phyloP scores from a whole-genome alignment of 2,329 filamentous ascomycete genomes.

The Laburnicola sp. region DNA sequence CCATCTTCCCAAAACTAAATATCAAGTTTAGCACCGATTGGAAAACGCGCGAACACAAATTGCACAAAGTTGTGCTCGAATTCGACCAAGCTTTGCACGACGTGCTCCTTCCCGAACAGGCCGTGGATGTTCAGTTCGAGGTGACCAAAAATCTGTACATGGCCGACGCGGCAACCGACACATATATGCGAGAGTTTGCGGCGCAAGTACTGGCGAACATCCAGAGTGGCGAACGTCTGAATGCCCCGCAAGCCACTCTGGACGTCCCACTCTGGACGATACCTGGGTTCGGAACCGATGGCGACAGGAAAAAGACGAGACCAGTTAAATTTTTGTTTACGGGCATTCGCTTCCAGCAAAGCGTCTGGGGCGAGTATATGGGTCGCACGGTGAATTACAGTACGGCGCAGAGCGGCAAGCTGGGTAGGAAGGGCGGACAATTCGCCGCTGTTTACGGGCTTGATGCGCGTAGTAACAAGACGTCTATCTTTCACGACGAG shows the following conservation, averaged over 20 bases:
- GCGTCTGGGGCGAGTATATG: constrained; percentile 19
- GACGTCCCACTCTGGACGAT: constrained; percentile 37
- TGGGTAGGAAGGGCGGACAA: constrained; percentile 27
- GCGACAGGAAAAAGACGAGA: constrained; percentile 2
- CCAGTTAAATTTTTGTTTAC: constrained; percentile 35
- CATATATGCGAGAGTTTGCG: constrained; percentile 23
- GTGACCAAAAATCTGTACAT: constrained; percentile 21
- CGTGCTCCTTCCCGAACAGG: constrained; percentile 36
- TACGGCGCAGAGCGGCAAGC: constrained; percentile 32
- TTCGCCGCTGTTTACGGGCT: constrained; percentile 23
- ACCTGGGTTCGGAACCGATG: constrained; percentile 10
- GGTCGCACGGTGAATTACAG: constrained; percentile 19
- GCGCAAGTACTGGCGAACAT: constrained; percentile 28
- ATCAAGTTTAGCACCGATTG: constrained; percentile 24
- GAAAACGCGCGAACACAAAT: constrained; percentile 10
- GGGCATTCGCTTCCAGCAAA: constrained; percentile 34
- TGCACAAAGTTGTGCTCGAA: constrained; percentile 26
- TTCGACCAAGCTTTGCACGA: constrained; percentile 30
- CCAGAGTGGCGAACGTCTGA: constrained; percentile 31
- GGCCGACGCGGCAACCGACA: constrained; percentile 11
- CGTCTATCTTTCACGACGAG: constrained; percentile 11
- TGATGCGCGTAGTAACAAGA: background rate
- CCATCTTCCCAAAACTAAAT: constrained; percentile 32
- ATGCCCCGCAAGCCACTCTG: constrained; percentile 32
- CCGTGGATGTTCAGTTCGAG: constrained; percentile 35